Conservation (phyloP, 2,329 filamentous ascomycete genomes). For the Colletotrichum kahawae region DNA sequence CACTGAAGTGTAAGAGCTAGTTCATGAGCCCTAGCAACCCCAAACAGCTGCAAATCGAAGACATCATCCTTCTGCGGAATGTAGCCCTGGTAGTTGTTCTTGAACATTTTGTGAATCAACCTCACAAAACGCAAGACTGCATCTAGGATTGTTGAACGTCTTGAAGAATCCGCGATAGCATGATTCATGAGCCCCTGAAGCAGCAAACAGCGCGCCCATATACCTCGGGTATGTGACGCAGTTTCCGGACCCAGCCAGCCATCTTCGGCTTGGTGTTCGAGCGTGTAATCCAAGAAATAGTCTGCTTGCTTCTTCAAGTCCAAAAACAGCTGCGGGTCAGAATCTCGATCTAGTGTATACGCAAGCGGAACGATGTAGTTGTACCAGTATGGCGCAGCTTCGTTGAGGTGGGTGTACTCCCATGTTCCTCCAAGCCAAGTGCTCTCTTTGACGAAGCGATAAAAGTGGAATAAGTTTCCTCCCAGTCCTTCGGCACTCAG, state of each 20-base stretch:
- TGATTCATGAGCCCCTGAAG: conserved; percentile 52
- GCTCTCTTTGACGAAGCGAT: conserved; percentile 54
- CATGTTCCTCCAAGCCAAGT: conserved; percentile 53
- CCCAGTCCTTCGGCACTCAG: conserved; percentile 55
- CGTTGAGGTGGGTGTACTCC: conserved; percentile 62
- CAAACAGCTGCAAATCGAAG: conserved; percentile 41
- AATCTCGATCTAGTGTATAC: conserved; percentile 44
- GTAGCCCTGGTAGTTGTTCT: conserved; percentile 55
- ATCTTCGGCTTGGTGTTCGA: conserved; percentile 54
- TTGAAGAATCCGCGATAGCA: conserved; percentile 50
- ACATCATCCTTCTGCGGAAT: conserved; percentile 46
- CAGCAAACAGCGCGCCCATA: conserved; percentile 59
- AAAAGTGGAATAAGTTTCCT: conserved; percentile 59
- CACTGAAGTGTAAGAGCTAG: conserved; percentile 44
- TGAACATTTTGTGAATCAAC: conserved; percentile 59
- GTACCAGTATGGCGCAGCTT: conserved; percentile 65
- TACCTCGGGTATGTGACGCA: conserved; percentile 41
- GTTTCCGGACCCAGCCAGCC: conserved; percentile 64
- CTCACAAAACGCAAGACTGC: conserved; percentile 54
- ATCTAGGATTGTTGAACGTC: conserved; percentile 48
- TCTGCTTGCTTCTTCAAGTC: conserved; percentile 24
- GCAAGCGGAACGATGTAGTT: conserved; percentile 63
- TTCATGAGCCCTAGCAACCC: conserved; percentile 41
- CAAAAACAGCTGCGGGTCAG: conserved; percentile 30
- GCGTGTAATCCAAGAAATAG: conserved; percentile 47